Evolutionary conservation across 768 basidiomycete species (phyloP).

Genomic region (Podaxis sp.): DNA sequence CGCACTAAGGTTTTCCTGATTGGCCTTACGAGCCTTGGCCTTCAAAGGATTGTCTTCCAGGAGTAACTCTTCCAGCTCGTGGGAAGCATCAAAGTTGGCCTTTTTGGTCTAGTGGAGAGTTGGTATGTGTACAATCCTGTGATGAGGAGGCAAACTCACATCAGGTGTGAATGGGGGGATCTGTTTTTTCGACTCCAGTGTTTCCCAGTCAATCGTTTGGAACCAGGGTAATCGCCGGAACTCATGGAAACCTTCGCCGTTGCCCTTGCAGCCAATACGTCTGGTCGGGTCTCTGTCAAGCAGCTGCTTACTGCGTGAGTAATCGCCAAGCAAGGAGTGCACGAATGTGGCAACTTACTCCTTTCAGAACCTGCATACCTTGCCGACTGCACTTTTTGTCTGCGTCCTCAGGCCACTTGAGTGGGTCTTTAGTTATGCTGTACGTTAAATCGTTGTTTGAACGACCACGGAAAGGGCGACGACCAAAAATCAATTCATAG

Average conservation of each 20-base stretch:
- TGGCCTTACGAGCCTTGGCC: slow-evolving; percentile 86
- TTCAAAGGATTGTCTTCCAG: slow-evolving; percentile 97
- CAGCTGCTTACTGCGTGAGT: slow-evolving; percentile 44
- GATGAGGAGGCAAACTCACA: slow-evolving; percentile 35
- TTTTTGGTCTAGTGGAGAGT: slow-evolving; percentile 75
- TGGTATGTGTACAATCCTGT: slow-evolving; percentile 10
- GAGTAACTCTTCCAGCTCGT: slow-evolving; percentile 93
- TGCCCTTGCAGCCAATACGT: slow-evolving; percentile 78
- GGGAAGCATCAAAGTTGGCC: slow-evolving; percentile 98
- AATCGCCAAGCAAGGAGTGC: not conserved
- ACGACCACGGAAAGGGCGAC: slow-evolving; percentile 88
- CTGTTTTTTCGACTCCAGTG: slow-evolving; percentile 70
- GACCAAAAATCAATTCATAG: slow-evolving; percentile 89
- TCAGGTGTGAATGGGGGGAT: slow-evolving; percentile 89
- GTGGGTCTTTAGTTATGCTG: slow-evolving; percentile 82
- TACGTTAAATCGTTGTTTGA: slow-evolving; percentile 92
- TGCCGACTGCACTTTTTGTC: slow-evolving; percentile 70
- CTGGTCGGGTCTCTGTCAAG: slow-evolving; percentile 80
- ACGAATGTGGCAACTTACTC: slow-evolving; percentile 48
- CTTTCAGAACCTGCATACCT: slow-evolving; percentile 76
- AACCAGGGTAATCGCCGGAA: slow-evolving; percentile 86
- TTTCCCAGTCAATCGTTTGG: slow-evolving; percentile 82
- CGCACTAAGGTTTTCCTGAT: slow-evolving; percentile 80
- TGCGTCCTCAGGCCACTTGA: slow-evolving; percentile 90
- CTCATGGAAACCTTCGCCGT: slow-evolving; percentile 77